Evolutionary conservation across 2,329 filamentous ascomycete genomes (phyloP), one percentile per base, ranked within the genome.

Genomic region (Fusarium poae): DNA sequence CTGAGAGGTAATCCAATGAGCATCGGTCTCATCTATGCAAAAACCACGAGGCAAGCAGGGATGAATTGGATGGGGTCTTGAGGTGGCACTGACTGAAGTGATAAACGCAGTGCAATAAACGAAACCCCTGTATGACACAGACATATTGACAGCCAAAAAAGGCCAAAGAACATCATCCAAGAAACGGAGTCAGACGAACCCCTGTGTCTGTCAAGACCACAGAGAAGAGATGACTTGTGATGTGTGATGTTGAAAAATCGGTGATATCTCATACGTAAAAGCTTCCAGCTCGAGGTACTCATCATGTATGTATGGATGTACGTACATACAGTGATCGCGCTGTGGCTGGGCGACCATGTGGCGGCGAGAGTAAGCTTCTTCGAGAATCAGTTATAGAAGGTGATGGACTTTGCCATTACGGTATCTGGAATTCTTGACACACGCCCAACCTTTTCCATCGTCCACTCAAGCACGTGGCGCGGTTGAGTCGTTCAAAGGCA

Each of bases 401-500:
- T 18, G 29, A 57, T 60, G 57, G 56, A 69, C 65, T 69, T 69
- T 44, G 15, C 37, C 45, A 32, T 25, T 56, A 45, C 57, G 50
- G 45, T 51, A 55, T 57, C 67, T 52, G 40, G 37, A 44, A 46
- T 54, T 61, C 32, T 65, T 52, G 40, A 64, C 48, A 39, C 70
- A 70, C 70, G 40, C 66, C 61, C 62, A 40, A 9, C 51, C 52
- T 30, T 25, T 46, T 53, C 52, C 42, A 39, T 65, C 23, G 23
- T 5, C 46, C 48, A 20, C 29, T n/a, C 40, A 23, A 20, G 71
- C 71, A 73, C 71, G 71, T 73, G 71, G 71, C 63, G 65, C 57
- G 68, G 67, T 69, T 60, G 48, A 32, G 35, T 35, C n/a, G 7
- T 23, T 20, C 43, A 35, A 50, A 32, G 30, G 18, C 32, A 51